Evolutionary conservation across 495 filamentous ascomycete genomes (phyloP), one percentile per base, ranked within the genome.

Genomic region (Penicillium waksmanii): DNA sequence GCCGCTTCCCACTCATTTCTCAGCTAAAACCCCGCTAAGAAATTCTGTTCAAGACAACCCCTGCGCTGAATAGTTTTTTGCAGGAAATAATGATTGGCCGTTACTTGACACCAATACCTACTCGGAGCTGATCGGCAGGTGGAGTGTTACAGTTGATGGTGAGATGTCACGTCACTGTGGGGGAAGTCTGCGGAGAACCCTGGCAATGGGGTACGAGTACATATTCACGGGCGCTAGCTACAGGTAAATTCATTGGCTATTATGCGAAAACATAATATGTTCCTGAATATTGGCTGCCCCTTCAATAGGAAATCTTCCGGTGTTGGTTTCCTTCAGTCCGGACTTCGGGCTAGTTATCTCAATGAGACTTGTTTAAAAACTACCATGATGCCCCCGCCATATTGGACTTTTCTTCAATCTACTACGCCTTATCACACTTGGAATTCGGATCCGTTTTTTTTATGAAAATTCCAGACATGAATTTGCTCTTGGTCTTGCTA

Each of bases 131-230:
- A 48, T 48, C 46, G 9, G 46, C 46, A 48, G 21, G 44, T 3
- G 19, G 42, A 4, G 46, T 46, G 42, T 48, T 48, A 27, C 46
- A 48, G 46, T 48, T 48, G 19, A 13, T 48, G 35, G 17, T 46
- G 7, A 11, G 9, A 48, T 48, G 46, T 48, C 46, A 48, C 46
- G 46, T 48, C 18, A 48, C 46, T 48, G 23, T 48, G 46, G 46
- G 23, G 46, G 46, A 48, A 25, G 9, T 25, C 42, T 11, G 21
- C 19, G 21, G 46, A 12, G 46, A 10, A 48, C 23, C 17, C 36
- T 18, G 17, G 8, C 18, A 31, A 31, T 31, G 27, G 4, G 8
- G 27, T 31, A 23, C 23, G 23, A 23, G 23, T 23, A 21, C 21
- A 21, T 21, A 31, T 31, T 31, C 27, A 31, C 27, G 27, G 27